Evolutionary conservation across 768 basidiomycete species (phyloP).

Genomic region (Suillus plorans): DNA sequence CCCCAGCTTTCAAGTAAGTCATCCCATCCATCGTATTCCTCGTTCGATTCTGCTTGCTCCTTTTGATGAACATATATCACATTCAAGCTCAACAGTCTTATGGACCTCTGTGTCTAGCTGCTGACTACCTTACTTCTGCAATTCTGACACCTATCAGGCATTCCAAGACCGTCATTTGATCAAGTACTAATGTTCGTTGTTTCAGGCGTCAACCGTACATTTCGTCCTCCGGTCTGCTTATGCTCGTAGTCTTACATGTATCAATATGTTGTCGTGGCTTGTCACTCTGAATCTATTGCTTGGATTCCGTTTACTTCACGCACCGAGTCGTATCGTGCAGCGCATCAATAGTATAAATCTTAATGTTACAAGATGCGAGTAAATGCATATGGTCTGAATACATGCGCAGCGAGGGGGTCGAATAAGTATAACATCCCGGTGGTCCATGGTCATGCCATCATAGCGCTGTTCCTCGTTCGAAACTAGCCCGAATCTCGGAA

Average conservation of each 20-base stretch:
- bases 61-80: constrained; percentile 41
- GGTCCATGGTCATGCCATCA: constrained; percentile 26
- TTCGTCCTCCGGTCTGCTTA: neutral
- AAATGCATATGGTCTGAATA: neutral
- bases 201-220: neutral
- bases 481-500: constrained; percentile 92
- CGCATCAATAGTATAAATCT: neutral
- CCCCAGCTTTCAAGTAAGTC: neutral
- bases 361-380: neutral
- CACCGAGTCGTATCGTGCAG: neutral
- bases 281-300: neutral
- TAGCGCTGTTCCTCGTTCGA: constrained; percentile 94
- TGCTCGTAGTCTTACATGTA: neutral
- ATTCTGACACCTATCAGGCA: constrained; percentile 35
- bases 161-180: neutral
- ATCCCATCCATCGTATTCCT: neutral
- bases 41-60: neutral
- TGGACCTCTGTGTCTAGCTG: constrained; percentile 38
- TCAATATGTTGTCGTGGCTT: neutral
- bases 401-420: too few species aligned
- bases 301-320: neutral
- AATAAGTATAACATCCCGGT: neutral
- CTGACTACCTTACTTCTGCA: constrained; percentile 42
- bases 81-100: constrained; percentile 53
- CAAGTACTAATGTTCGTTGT: neutral